Conservation (phyloP, 2,329 filamentous ascomycete species). For the Xylaria polymorpha region DNA sequence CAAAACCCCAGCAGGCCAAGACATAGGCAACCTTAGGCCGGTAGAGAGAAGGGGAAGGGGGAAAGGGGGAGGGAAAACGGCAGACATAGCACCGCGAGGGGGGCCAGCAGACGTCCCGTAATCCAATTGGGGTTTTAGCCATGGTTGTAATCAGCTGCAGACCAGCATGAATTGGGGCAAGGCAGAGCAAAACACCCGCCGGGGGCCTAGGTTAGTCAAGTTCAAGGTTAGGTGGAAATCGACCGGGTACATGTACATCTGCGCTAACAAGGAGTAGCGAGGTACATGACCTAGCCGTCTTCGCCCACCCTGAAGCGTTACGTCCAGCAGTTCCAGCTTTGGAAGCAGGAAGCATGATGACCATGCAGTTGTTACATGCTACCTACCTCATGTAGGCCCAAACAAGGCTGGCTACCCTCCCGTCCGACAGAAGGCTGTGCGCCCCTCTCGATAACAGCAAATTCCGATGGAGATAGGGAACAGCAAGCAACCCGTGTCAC, state of each 20-base stretch:
- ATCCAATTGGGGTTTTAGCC: constrained; percentile 40
- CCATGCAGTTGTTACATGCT: constrained; percentile 23
- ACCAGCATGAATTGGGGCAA: constrained; percentile 45
- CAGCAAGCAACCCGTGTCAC: constrained; percentile 13
- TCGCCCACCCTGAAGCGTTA: constrained; percentile 3
- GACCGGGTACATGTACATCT: constrained; percentile 42
- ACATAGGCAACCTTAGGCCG: background rate
- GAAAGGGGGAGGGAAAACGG: constrained; percentile 42
- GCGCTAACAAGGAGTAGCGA: constrained; percentile 49
- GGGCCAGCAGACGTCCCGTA: constrained; percentile 47
- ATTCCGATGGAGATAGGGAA: background rate
- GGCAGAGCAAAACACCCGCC: constrained; percentile 46
- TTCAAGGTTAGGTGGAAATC: constrained; percentile 25
- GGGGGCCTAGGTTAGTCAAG: constrained; percentile 31
- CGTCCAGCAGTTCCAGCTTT: constrained; percentile 20
- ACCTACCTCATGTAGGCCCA: background rate
- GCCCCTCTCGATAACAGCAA: constrained; percentile 5
- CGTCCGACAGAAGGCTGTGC: constrained; percentile 30
- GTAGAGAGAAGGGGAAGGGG: constrained; percentile 32
- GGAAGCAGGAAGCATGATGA: constrained; percentile 15
- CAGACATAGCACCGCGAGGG: constrained; percentile 41
- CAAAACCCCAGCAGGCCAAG: constrained; percentile 7
- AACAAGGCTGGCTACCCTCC: constrained; percentile 34
- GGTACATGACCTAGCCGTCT: constrained; percentile 43
- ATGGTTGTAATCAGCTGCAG: constrained; percentile 52